Base-by-base conservation (phyloP, 352 stramenopile species). In the Pythium rhizo-oryzae region DNA sequence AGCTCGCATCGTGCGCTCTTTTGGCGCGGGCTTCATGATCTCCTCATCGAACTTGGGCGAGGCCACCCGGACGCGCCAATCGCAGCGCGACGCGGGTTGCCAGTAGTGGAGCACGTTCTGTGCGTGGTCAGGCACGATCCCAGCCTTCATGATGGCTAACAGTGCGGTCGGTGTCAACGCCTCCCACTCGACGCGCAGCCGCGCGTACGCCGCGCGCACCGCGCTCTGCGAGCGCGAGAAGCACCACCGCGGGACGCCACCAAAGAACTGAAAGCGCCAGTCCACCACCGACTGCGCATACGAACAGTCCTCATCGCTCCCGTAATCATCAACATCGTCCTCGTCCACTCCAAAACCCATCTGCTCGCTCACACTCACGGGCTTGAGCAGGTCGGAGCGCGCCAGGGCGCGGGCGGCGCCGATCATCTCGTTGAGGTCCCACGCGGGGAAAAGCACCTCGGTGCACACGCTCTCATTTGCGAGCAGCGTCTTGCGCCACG, bases 181-280 rank as follows among this genome's bases (percentile, higher is more conserved):
- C 3, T 33, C 28, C 28, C 28, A 33, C 28, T 33, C 28, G 28
- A 6, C 28, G 28, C 28, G 28, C 28, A 33, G 28, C 28, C 28
- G 28, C 28, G 28, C 28, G 28, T 33, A 33, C 28, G 28, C 28
- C 28, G 28, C 28, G 28, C 28, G 28, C 3, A 33, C 28, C 3
- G 2, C 28, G 28, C 6, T 6, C 28, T 33, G 28, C 28, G 28
- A 33, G 28, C 28, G 13, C 24, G 49, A 13, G 35, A 44, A 46
- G 52, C 52, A 59, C 19, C 16, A 43, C 8, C 52, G 52, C n/a
- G 52, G 52, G 8, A 59, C 52, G 52, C 52, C 28, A 11, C 52
- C 30, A 46, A 59, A 59, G 4, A 46, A 2, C 2, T 1, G 5
- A 19, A 59, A 44, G 33, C 30, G 15, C 30, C 30, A 18, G 2